A percentile compares a stretch with the other conserved stretches of the same genome.
phyloP scores from a whole-genome alignment of 108 stramenopile species.

The Nitzschia sp. region DNA sequence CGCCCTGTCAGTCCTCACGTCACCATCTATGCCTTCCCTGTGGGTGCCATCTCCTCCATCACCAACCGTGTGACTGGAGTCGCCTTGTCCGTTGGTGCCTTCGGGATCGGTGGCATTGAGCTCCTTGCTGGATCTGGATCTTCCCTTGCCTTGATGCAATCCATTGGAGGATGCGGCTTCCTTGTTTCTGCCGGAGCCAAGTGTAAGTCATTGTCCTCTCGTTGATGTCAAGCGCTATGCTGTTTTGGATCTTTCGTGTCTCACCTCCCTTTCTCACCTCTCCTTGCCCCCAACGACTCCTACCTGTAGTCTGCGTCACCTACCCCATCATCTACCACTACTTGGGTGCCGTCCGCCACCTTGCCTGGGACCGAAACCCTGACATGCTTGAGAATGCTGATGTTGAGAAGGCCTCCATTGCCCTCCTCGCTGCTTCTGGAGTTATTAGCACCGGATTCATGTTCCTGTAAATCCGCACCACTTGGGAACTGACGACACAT shows the following conservation, averaged over 20 bases:
- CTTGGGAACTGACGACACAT: not conserved
- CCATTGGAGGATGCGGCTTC: constrained; percentile 63
- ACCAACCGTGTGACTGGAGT: constrained; percentile 93
- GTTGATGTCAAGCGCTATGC: not conserved
- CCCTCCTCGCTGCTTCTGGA: constrained; percentile 54
- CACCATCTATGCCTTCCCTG: constrained; percentile 91
- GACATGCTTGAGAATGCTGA: constrained; percentile 62
- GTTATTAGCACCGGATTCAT: constrained; percentile 48
- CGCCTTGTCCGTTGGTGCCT: constrained; percentile 72
- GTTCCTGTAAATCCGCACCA: constrained; percentile 39
- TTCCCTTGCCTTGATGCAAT: constrained; percentile 66
- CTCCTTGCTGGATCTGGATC: constrained; percentile 77
- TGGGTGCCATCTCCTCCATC: constrained; percentile 84
- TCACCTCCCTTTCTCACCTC: not conserved
- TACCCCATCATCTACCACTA: constrained; percentile 93
- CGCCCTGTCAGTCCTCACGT: constrained; percentile 95
- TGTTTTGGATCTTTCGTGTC: not conserved
- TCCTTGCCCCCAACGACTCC: not conserved
- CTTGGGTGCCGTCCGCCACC: constrained; percentile 82
- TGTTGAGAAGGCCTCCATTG: constrained; percentile 72
- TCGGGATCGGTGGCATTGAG: constrained; percentile 75
- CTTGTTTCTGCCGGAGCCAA: constrained; percentile 72
- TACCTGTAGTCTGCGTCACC: constrained; percentile 56
- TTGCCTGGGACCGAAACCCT: constrained; percentile 73
- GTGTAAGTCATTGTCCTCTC: constrained; percentile 14